Base-by-base conservation (phyloP, 768 basidiomycete species). In the Lentinula detonsa region DNA sequence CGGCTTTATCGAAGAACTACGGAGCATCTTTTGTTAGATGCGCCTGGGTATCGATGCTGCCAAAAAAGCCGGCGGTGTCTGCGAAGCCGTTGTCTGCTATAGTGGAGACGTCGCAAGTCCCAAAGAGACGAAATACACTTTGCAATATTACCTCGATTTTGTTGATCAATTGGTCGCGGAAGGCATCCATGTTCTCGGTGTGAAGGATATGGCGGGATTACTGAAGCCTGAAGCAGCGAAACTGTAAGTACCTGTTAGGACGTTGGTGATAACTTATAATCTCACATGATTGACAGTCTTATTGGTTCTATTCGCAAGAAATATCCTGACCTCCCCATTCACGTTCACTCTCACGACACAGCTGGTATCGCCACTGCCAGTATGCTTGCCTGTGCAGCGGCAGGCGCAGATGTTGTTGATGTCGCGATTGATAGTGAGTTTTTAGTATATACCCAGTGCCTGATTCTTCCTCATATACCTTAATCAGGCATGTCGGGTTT, bases 301-400 rank as follows among this genome's bases (percentile, higher is more conserved):
- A 88, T 99, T 70, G 89, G 93, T 65, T 90, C 95, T 11, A 96
- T 99, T 74, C 85, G 97, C 71, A 86, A 92, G 78, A 95, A 93
- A 67, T 90, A 98, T 75, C 97, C 97, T 43, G 95, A 97, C 71
- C 84, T 99, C 60, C 95, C 97, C 34, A 98, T 99, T 73, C 97
- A 99, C 72, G 96, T 99, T 40, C 97, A 99, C 78, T 98, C 97
- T 11, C 97, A 99, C 74, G 97, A 99, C 75, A 99, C 97, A 33
- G 97, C 97, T 56, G 97, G 97, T 75, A 98, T 99, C 68, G 92
- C 97, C 33, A 81, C 93, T 52, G 93, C 96, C n/a, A 94, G 90
- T 69, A 98, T 98, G 97, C 75, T 99, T 62, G 97, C 97, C 4
- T 86, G 85, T 23, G 97, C 97, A 2, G 88, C 89, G 9, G 97